Evolutionary conservation across 305 asterid genomes (phyloP).

Genomic region (Withania somnifera): DNA sequence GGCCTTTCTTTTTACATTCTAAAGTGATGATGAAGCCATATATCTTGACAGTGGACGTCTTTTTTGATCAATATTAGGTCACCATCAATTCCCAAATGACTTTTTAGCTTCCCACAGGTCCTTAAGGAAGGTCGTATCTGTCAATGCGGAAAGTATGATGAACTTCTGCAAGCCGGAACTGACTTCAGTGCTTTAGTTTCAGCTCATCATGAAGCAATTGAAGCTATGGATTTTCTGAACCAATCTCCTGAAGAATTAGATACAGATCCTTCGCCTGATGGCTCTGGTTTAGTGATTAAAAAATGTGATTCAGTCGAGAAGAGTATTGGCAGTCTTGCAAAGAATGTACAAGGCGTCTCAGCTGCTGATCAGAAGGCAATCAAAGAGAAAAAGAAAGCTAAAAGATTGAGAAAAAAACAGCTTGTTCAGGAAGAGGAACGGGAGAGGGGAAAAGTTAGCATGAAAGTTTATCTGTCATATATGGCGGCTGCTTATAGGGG

Average conservation of each 20-base stretch:
- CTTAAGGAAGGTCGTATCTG: slow-evolving; percentile 79
- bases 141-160: slow-evolving; percentile 95
- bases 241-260: slow-evolving; percentile 54
- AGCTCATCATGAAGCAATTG: slow-evolving; percentile 97
- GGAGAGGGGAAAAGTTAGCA: slow-evolving; percentile 91
- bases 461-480: slow-evolving; percentile 87
- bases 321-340: slow-evolving; percentile 41
- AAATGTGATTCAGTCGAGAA: slow-evolving; percentile 44
- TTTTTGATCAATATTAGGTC: not conserved
- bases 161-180: slow-evolving; percentile 92
- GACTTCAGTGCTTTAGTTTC: slow-evolving; percentile 78
- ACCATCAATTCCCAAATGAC: not conserved
- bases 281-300: slow-evolving; percentile 43
- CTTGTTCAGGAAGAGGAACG: slow-evolving; percentile 99
- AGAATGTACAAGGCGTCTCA: slow-evolving; percentile 48
- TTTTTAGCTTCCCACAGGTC: slow-evolving; percentile 34
- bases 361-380: slow-evolving; percentile 57
- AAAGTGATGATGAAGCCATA: not conserved
- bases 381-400: slow-evolving; percentile 88
- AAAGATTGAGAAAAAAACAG: slow-evolving; percentile 79
- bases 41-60: not conserved
- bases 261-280: slow-evolving; percentile 36
- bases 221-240: slow-evolving; percentile 74
- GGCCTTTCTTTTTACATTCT: not conserved
- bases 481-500: slow-evolving; percentile 98